Base-by-base conservation (phyloP, 192 early-diverging fungal species). In the Linnemannia hyalina region DNA sequence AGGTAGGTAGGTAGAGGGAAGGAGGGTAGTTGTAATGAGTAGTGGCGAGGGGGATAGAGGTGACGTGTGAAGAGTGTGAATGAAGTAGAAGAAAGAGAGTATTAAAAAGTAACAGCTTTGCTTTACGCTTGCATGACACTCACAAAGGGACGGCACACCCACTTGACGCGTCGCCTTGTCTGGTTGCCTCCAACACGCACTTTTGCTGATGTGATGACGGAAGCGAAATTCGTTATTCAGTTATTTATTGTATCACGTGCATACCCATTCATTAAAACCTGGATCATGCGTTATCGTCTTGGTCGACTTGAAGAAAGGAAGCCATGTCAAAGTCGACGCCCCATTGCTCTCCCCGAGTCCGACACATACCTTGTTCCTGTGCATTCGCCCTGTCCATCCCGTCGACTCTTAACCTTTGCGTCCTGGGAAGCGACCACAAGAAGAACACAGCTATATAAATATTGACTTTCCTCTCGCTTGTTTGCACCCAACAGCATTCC, bases 81-180 rank as follows among this genome's bases (percentile, higher is more conserved):
- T n/a, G 26, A 74, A 23, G 1, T 6, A 3, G 18, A 22, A 32
- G 11, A n/a, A 46, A 46, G 29, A 73, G 35, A 35, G 35, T 35
- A 35, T 35, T 35, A 35, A 73, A 49, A 47, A 29, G 11, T 29
- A 49, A 46, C 2, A 8, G 26, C 40, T 46, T 29, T 0, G 2
- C 49, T 49, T 49, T 49, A 18, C 47, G 16, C 47, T 44, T 73
- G 71, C 71, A 46, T 49, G 26, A 2, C 8, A 26, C n/a, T 29
- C 60, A 5, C n/a, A 41, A 26, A 29, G 44, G 26, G 26, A 29
- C 38, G 7, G 41, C 69, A 42, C 70, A 72, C 70, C 23, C 71
- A 73, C 38, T 73, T 29, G 71, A 73, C 71, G 71, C 71, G 71
- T 73, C 71, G 40, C 71, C 71, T 5, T 49, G 1, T 49, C 47